Evolutionary conservation across 331 rosid genomes (phyloP), one percentile per base, ranked within the genome.

Genomic region (Acacia pycnantha): DNA sequence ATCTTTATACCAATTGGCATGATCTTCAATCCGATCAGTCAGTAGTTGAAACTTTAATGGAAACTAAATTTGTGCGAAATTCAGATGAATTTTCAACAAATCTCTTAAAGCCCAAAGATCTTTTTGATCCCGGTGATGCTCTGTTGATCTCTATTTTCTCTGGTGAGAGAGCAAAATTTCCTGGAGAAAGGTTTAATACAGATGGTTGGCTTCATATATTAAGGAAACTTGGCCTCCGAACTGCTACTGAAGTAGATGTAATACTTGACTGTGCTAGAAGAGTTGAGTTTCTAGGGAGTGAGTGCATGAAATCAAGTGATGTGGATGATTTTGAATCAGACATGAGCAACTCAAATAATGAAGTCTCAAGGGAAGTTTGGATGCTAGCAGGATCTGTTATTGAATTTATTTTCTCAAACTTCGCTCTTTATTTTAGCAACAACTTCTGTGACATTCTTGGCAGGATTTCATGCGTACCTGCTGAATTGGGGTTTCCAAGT

Each of bases 231-330:
- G 99, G 99, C 66, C 94, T 95, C 48, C 92, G 91, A 81, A 90
- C 92, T 83, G 87, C 99, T 71, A 82, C 82, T 51, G 99, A 95
- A 81, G 90, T 89, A 70, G 97, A 92, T 66, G 88, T 95, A 71
- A 93, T 95, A 59, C 91, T 95, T 74, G 98, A 95, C 82, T 95
- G 99, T 88, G 99, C 99, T 89, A 90, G 86, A 87, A 90, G 91
- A 89, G 91, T 95, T 68, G 98, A 95, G 84, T 88, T 89, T 83
- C 97, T 95, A 69, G 99, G 99, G 83, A 82, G 79, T 77, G 99
- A 93, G 84, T 90, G 90, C 85, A 77, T 88, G 87, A 92, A 90
- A 82, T 86, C 93, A 50, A 87, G 85, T 83, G 92, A 90, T 76
- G 79, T 81, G 78, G 97, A 92, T 84, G 96, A 92, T 78, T 93